phyloP scores from a whole-genome alignment of 805 yeast species.

The Komagataella pseudopastoris region DNA sequence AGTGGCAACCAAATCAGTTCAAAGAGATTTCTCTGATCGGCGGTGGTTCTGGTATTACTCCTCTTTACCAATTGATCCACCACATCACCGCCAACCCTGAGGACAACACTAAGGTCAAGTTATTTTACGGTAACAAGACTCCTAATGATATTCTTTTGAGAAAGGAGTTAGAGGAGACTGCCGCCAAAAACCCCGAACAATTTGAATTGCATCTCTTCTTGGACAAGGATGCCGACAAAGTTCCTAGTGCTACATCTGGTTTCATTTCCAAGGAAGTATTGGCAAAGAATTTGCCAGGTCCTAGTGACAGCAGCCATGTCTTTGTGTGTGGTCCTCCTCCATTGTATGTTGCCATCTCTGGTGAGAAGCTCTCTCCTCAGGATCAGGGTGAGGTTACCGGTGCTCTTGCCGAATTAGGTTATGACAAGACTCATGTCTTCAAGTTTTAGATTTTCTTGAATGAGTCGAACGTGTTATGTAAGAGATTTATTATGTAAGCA shows the following conservation, averaged over 20 bases:
- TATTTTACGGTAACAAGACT: slow-evolving; percentile 70
- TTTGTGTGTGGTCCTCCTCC: slow-evolving; percentile 96
- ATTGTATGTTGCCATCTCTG: slow-evolving; percentile 77
- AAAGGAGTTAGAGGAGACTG: slow-evolving; percentile 60
- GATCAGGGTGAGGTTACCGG: slow-evolving; percentile 96
- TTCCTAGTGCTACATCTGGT: slow-evolving; percentile 53
- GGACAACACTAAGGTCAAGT: slow-evolving; percentile 80
- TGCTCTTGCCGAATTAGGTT: slow-evolving; percentile 78
- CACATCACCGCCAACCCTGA: slow-evolving; percentile 65
- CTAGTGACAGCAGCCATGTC: slow-evolving; percentile 52
- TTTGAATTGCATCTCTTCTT: slow-evolving; percentile 69
- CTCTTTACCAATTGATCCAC: slow-evolving; percentile 77
- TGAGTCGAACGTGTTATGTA: not conserved
- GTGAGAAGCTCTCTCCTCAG: slow-evolving; percentile 67
- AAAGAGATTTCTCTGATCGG: slow-evolving; percentile 74
- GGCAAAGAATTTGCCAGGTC: slow-evolving; percentile 43
- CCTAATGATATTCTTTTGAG: slow-evolving; percentile 72
- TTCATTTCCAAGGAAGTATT: slow-evolving; percentile 69
- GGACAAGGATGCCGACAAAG: slow-evolving; percentile 32
- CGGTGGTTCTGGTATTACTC: slow-evolving; percentile 96
- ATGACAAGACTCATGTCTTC: slow-evolving; percentile 74
- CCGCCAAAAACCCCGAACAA: slow-evolving; percentile 60
- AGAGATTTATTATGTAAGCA: not conserved
- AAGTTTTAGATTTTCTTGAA: slow-evolving; percentile 41
- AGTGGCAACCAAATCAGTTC: slow-evolving; percentile 79